Evolutionary conservation across 2,329 filamentous ascomycete genomes (phyloP).

Genomic region (Pyrenophora graminea): DNA sequence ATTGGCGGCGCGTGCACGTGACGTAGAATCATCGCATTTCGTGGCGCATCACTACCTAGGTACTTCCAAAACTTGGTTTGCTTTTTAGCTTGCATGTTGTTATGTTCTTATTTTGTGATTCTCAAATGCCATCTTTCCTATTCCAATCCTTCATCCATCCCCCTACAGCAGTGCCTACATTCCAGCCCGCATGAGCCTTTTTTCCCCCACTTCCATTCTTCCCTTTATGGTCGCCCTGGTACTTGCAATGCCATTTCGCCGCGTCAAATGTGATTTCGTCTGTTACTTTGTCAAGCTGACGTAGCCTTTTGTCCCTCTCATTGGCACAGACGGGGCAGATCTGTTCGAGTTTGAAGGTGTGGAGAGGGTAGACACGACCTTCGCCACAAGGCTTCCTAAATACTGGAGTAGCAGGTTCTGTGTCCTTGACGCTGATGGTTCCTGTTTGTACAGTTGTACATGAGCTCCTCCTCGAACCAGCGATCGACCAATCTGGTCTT

Average conservation of each 20-base stretch:
- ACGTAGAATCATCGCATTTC: conserved; percentile 1
- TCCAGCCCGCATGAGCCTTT: neutral
- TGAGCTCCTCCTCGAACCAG: neutral
- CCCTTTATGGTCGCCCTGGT: neutral
- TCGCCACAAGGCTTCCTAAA: neutral
- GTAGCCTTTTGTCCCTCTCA: conserved; percentile 11
- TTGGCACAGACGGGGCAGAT: conserved; percentile 7
- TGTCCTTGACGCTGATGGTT: too few species aligned
- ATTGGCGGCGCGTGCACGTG: conserved; percentile 18
- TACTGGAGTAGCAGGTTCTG: too few species aligned
- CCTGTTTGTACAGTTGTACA: neutral
- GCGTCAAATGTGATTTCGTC: neutral
- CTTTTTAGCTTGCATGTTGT: too few species aligned
- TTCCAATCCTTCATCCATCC: conserved; percentile 12
- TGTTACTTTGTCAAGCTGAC: neutral
- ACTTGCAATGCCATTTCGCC: conserved; percentile 14
- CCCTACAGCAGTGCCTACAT: conserved; percentile 1
- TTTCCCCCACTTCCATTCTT: neutral
- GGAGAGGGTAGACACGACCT: conserved; percentile 5
- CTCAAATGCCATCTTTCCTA: conserved; percentile 2
- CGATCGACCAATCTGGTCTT: neutral
- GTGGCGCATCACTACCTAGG: too few species aligned
- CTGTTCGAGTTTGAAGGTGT: conserved; percentile 1
- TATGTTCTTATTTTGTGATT: too few species aligned
- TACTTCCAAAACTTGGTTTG: too few species aligned